Conservation (phyloP, 352 stramenopile species). For the Blastocystis sp. region DNA sequence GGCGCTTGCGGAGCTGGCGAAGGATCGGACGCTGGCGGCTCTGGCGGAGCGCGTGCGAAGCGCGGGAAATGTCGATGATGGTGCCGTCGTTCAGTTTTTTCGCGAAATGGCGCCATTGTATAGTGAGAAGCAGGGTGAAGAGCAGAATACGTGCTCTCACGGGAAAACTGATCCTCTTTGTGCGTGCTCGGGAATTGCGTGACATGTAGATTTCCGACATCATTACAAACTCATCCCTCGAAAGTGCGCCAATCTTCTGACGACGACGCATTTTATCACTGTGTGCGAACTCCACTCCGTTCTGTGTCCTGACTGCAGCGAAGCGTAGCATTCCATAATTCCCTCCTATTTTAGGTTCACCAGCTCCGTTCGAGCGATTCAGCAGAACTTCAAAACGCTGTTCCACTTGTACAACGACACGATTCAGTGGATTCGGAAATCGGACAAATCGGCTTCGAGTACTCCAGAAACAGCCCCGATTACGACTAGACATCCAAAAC, state of each 20-base stretch:
- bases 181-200: neutral
- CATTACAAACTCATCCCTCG: slow-evolving; percentile 6
- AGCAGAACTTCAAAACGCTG: neutral
- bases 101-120: neutral
- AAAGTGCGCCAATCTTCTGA: neutral
- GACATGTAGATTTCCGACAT: slow-evolving; percentile 5
- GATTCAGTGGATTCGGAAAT: neutral
- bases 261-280: neutral
- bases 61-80: neutral
- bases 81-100: neutral
- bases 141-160: neutral
- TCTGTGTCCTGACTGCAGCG: neutral
- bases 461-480: neutral
- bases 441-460: neutral
- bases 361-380: neutral
- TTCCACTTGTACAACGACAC: neutral
- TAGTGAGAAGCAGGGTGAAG: neutral
- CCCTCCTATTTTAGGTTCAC: slow-evolving; percentile 3
- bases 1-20: too few species aligned
- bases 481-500: neutral
- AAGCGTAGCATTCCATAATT: neutral
- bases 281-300: neutral
- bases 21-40: too few species aligned
- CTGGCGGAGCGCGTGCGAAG: too few species aligned
- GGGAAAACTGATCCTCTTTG: slow-evolving; percentile 18